A percentile compares a stretch with the other conserved stretches of the same genome.
phyloP scores from a whole-genome alignment of 116 monocot species.

The Zostera marina region DNA sequence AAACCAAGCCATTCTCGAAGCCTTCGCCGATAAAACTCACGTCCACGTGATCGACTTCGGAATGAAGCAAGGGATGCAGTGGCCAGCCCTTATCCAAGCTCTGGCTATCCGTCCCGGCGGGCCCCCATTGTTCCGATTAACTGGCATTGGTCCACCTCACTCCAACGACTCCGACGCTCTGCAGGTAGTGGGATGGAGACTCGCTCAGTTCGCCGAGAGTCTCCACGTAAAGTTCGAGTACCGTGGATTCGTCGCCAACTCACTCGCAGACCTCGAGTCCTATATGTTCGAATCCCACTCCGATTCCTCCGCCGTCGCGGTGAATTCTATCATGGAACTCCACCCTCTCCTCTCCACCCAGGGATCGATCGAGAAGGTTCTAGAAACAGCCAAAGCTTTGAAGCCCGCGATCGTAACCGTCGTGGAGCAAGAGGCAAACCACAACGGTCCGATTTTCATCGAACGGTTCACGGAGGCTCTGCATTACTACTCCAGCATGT shows the following conservation, averaged over 20 bases:
- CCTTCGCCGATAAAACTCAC: constrained; percentile 31
- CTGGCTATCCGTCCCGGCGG: constrained; percentile 65
- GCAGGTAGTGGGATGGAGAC: constrained; percentile 40
- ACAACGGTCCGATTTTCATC: constrained; percentile 52
- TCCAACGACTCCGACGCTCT: constrained; percentile 43
- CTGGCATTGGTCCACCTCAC: constrained; percentile 48
- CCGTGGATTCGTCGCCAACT: constrained; percentile 34
- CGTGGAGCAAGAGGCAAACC: constrained; percentile 74
- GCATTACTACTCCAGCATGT: constrained; percentile 86
- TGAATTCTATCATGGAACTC: constrained; percentile 66
- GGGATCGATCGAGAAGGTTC: constrained; percentile 20
- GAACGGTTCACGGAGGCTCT: constrained; percentile 62
- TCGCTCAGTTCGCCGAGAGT: constrained; percentile 46
- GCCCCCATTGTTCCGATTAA: constrained; percentile 52
- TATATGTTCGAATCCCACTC: constrained; percentile 19
- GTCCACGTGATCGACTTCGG: constrained; percentile 63
- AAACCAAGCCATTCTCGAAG: constrained; percentile 70
- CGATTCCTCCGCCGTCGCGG: constrained; percentile 22
- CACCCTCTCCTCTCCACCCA: constrained; percentile 23
- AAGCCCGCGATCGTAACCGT: constrained; percentile 55
- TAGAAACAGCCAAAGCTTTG: constrained; percentile 25
- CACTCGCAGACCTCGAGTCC: constrained; percentile 55
- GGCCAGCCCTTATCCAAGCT: constrained; percentile 68
- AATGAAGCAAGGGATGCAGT: constrained; percentile 61
- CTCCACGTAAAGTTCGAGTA: constrained; percentile 41